These are phyloP conservation scores for Phytophthora foliorum DNA, from an alignment of 352 stramenopile genomes.

Conservation along the genomic window DNA sequence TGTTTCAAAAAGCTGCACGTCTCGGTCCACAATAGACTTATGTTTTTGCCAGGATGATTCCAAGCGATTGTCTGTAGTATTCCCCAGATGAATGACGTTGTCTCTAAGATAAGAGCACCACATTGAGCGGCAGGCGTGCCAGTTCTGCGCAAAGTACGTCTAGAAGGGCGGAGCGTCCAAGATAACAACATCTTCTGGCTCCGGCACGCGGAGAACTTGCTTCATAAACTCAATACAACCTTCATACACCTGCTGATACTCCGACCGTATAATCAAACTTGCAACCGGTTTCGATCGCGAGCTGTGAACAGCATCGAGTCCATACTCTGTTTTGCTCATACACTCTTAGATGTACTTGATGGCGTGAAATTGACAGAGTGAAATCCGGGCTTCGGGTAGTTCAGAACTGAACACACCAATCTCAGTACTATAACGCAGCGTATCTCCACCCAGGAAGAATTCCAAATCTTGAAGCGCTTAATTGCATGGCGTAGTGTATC, in stretches of 20 bases:
- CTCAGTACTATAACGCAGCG: background rate
- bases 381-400: background rate
- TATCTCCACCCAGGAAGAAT: background rate
- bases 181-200: background rate
- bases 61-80: background rate
- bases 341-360: background rate
- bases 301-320: background rate
- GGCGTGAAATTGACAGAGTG: background rate
- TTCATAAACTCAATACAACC: background rate
- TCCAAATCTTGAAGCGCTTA: background rate
- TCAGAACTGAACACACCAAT: background rate
- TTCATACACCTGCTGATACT: background rate
- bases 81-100: background rate
- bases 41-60: background rate
- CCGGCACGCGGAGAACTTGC: background rate
- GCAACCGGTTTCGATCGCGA: background rate
- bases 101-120: background rate
- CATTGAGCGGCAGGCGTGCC: background rate
- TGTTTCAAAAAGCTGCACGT: too few relatives aligned
- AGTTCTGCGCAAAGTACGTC: background rate
- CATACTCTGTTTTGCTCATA: background rate
- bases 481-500: background rate
- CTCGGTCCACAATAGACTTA: background rate
- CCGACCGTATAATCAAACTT: background rate
- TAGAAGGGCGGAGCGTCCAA: background rate